Percentiles rank a stretch among this genome's conserved stretches.
phyloP scores from a whole-genome alignment of 768 basidiomycete species.

The Amanita pallidorosea region DNA sequence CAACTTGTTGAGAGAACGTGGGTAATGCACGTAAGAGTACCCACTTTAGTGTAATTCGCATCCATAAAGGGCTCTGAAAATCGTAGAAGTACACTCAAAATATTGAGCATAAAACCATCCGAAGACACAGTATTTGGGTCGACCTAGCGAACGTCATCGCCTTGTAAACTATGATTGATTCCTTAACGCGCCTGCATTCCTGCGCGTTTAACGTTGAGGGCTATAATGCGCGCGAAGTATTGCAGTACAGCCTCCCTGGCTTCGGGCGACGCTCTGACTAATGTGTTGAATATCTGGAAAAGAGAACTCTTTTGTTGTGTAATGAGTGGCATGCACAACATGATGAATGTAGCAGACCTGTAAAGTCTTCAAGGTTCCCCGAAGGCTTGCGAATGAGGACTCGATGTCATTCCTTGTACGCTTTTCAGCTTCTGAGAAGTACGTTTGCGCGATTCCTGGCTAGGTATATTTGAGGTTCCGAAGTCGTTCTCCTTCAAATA shows the following conservation, averaged over 20 bases:
- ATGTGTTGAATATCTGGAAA: constrained; percentile 79
- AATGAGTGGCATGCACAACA: neutral
- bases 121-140: constrained; percentile 78
- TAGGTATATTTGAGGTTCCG: constrained; percentile 18
- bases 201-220: constrained; percentile 73
- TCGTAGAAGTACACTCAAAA: constrained; percentile 71
- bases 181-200: constrained; percentile 67
- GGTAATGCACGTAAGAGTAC: neutral
- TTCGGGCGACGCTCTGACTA: constrained; percentile 76
- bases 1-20: neutral
- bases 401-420: constrained; percentile 66
- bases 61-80: constrained; percentile 97
- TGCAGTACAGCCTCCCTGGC: constrained; percentile 74
- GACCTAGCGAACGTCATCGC: constrained; percentile 33
- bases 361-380: constrained; percentile 76
- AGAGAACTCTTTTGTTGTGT: constrained; percentile 37
- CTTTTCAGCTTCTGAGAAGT: constrained; percentile 82
- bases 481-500: neutral
- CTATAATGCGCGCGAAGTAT: constrained; percentile 68
- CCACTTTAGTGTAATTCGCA: constrained; percentile 76
- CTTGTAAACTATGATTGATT: neutral
- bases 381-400: constrained; percentile 73
- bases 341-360: constrained; percentile 37
- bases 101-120: constrained; percentile 89
- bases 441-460: constrained; percentile 68